Evolutionary conservation across 2,329 filamentous ascomycete genomes (phyloP).

Genomic region (Fusarium abutilonis): DNA sequence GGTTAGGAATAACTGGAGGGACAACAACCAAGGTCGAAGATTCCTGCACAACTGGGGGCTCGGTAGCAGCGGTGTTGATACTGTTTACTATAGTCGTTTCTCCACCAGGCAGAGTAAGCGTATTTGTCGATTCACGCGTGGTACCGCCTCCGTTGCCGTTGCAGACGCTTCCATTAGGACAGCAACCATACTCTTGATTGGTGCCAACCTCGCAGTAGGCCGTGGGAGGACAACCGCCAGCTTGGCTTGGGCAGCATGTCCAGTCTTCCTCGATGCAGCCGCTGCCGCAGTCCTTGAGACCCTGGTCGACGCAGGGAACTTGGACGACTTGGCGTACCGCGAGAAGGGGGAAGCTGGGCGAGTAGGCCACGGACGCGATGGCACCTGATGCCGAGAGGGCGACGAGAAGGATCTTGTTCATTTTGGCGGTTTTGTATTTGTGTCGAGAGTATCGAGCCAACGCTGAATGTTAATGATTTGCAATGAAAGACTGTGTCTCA

Average conservation of each 20-base stretch:
- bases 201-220: conserved; percentile 41
- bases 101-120: conserved; percentile 19
- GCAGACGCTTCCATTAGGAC: conserved; percentile 44
- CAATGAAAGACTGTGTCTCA: neutral
- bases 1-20: neutral
- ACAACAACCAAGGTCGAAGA: conserved; percentile 15
- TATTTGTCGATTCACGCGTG: conserved; percentile 25
- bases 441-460: conserved; percentile 7
- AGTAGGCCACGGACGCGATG: conserved; percentile 28
- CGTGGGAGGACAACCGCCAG: conserved; percentile 43
- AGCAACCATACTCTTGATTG: conserved; percentile 47
- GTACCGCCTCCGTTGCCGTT: conserved; percentile 42
- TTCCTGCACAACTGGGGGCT: conserved; percentile 17
- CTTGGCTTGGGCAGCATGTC: conserved; percentile 46
- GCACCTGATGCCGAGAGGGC: conserved; percentile 33
- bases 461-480: conserved; percentile 4
- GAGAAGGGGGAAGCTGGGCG: conserved; percentile 29
- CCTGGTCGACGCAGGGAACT: conserved; percentile 40
- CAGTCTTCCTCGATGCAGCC: conserved; percentile 44
- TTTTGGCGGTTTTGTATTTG: conserved; percentile 4
- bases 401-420: conserved; percentile 44
- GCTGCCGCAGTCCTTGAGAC: conserved; percentile 44
- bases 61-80: neutral
- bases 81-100: conserved; percentile 18
- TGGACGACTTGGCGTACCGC: conserved; percentile 35